Base-by-base conservation (phyloP, 1,139 yeast genomes). In the Chernovozyma sophiae-reginae region DNA sequence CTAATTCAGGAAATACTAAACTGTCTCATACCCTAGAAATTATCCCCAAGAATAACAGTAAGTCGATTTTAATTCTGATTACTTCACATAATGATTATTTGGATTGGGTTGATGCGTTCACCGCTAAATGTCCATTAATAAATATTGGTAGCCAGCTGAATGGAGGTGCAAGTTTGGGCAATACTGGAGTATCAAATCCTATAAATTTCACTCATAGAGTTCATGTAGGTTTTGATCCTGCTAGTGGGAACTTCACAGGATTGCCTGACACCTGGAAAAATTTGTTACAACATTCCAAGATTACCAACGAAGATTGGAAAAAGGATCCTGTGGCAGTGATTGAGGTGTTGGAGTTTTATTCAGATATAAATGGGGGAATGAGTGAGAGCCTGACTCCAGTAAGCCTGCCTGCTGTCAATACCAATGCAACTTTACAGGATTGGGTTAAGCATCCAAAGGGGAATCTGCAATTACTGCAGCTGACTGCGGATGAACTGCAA, bases 31-130 rank as follows among this genome's bases (percentile, higher is more conserved):
- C 67, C 53, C 80, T 90, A 55, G 97, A 90, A 58, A 74, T 90
- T 38, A 74, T 84, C 34, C 86, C 92, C 41, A 70, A 64, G 45
- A 69, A 65, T 39, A 69, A 49, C 32, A 73, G 72, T 46, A 83
- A 82, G 55, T 76, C 95, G 3, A 72, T 89, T 26, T 78, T 78
- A 48, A 79, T 90, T 32, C 77, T 90, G 1, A 76, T 92, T 45
- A 89, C 86, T 56, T 70, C 82, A 23, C 87, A 86, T 52, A 75
- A 79, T 42, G 97, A 90, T 45, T 72, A 86, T 46, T 79, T 86
- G 57, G 83, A 86, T 44, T 90, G 98, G 98, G 74, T 90, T 44
- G 97, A 92, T 58, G 84, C 87, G 13, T 86, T 90, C 46, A 80
- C 87, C 47, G 77, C 92, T 14, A 86, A 86, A 56, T 86, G 95